Percentiles rank a stretch among this genome's conserved stretches.
Conservation (phyloP, 768 basidiomycete species). For the Leccinum longicurvipes region DNA sequence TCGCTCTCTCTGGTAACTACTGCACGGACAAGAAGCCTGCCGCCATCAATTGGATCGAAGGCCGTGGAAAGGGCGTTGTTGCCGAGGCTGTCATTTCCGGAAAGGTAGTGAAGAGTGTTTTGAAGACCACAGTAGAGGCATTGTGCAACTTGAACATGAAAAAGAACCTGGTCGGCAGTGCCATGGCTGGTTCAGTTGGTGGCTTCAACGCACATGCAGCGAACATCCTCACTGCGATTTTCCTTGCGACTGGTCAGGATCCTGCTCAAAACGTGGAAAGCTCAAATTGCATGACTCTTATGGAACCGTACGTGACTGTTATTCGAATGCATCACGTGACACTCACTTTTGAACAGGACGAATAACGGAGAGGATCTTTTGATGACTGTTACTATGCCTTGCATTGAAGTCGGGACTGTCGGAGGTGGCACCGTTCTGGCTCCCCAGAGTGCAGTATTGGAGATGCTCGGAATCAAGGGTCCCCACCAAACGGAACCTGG, state of each 20-base stretch:
- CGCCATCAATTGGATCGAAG: constrained; percentile 99
- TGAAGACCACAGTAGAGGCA: constrained; percentile 93
- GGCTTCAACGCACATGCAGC: constrained; percentile 99
- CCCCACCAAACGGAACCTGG: constrained; percentile 87
- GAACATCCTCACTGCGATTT: constrained; percentile 94
- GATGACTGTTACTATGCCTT: constrained; percentile 97
- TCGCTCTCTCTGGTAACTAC: constrained; percentile 95
- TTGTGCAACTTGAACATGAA: constrained; percentile 90
- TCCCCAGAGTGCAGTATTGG: constrained; percentile 87
- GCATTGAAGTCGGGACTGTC: constrained; percentile 96
- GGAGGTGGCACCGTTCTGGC: constrained; percentile 93
- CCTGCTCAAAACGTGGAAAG: constrained; percentile 99
- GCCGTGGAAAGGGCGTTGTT: constrained; percentile 95
- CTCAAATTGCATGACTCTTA: constrained; percentile 96
- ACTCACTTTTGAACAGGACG: constrained; percentile 44
- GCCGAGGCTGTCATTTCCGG: constrained; percentile 94
- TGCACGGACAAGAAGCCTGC: constrained; percentile 99
- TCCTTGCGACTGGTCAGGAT: constrained; percentile 95
- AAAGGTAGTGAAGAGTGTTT: constrained; percentile 77
- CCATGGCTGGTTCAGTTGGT: constrained; percentile 97
- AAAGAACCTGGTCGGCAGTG: constrained; percentile 97
- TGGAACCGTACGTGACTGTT: constrained; percentile 79
- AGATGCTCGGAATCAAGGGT: constrained; percentile 91
- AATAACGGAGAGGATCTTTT: constrained; percentile 90
- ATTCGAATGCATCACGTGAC: constrained; percentile 1